Evolutionary conservation across 306 rosid species (phyloP).

Genomic region (Cercis canadensis): DNA sequence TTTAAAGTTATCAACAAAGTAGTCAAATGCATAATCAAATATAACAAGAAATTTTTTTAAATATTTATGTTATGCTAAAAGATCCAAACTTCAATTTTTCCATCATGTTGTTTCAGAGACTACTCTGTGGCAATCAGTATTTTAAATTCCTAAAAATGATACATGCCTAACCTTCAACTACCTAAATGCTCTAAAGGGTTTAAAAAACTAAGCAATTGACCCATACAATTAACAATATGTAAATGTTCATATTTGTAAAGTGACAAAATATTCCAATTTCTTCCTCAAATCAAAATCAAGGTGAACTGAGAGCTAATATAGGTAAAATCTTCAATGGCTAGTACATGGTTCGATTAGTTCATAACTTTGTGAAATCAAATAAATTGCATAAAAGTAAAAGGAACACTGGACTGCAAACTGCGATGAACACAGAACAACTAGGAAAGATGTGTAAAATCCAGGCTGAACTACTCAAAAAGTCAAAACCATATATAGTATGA

Average conservation of each 20-base stretch:
- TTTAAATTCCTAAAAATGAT: slow-evolving; percentile 18
- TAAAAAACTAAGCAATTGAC: slow-evolving; percentile 23
- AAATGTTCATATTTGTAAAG: neutral
- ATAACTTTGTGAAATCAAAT: neutral
- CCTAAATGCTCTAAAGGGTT: neutral
- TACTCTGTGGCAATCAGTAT: slow-evolving; percentile 7
- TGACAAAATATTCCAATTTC: slow-evolving; percentile 11
- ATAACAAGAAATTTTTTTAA: neutral
- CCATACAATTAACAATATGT: neutral
- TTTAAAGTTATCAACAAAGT: slow-evolving; percentile 14
- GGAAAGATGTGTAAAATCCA: neutral
- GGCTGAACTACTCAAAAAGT: neutral
- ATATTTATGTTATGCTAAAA: slow-evolving; percentile 14
- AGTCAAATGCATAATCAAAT: slow-evolving; percentile 17
- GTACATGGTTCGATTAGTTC: neutral
- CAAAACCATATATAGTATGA: neutral
- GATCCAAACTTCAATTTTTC: neutral
- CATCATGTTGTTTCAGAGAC: neutral
- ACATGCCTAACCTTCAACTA: neutral
- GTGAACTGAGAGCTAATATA: neutral
- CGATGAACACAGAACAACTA: neutral
- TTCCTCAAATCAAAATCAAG: slow-evolving; percentile 17
- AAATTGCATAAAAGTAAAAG: neutral
- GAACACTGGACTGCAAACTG: neutral
- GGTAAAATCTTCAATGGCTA: neutral